Percentiles rank a stretch among this genome's conserved stretches.
phyloP scores from a whole-genome alignment of 345 rosid genomes.

The Rhodamnia argentea region DNA sequence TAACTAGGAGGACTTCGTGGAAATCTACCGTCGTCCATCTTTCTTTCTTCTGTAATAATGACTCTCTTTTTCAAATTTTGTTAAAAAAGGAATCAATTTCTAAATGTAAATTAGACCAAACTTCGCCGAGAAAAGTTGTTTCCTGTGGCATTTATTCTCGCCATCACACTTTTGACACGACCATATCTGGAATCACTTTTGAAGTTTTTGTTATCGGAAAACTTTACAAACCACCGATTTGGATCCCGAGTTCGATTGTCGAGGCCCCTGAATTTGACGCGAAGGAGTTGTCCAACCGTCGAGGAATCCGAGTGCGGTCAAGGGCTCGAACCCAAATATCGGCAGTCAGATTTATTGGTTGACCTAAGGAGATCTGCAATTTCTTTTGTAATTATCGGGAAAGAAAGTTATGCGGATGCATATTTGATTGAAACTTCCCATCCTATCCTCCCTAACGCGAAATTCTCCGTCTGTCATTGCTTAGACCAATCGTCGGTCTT shows the following conservation, averaged over 20 bases:
- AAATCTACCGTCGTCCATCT: background rate
- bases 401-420: background rate
- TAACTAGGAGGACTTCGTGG: background rate
- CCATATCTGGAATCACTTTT: background rate
- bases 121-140: too few species aligned
- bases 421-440: background rate
- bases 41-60: too few species aligned
- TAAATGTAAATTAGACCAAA: too few species aligned
- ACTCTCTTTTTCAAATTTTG: too few species aligned
- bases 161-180: too few species aligned
- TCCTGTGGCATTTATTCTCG: too few species aligned
- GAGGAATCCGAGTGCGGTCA: background rate
- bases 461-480: background rate
- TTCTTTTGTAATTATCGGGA: background rate
- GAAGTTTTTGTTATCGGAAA: accelerated
- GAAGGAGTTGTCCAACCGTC: background rate
- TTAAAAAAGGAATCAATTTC: too few species aligned
- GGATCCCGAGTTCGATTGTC: background rate
- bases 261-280: too few species aligned
- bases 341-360: background rate
- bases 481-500: background rate
- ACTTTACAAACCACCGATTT: accelerated
- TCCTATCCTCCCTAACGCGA: accelerated
- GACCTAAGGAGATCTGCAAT: background rate
- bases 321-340: background rate